Evolutionary conservation across 2,329 filamentous ascomycete species (phyloP).

Genomic region (Trichoderma sp.): DNA sequence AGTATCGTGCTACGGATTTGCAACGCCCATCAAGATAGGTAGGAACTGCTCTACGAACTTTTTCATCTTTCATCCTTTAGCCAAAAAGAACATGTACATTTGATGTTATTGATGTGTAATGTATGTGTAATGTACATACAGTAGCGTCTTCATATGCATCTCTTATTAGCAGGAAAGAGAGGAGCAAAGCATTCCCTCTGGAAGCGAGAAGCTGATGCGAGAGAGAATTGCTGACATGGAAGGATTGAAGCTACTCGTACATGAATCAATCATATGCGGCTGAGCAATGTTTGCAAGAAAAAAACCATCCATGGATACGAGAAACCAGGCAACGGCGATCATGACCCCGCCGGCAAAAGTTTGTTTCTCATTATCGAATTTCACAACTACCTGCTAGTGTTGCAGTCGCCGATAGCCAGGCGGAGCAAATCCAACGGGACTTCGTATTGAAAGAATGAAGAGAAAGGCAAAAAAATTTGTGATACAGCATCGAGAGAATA

Average conservation of each 20-base stretch:
- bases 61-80: background rate
- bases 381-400: background rate
- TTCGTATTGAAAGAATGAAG: background rate
- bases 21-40: background rate
- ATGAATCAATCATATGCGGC: background rate
- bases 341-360: background rate
- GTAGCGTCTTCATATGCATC: background rate
- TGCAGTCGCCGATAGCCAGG: background rate
- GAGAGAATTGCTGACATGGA: background rate
- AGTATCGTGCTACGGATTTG: background rate
- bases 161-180: background rate
- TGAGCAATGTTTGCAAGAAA: background rate
- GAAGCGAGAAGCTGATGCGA: background rate
- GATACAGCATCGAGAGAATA: background rate
- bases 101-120: background rate
- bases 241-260: background rate
- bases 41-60: background rate
- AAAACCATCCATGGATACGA: background rate
- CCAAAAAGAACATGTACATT: background rate
- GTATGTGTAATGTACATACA: background rate
- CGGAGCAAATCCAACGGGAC: background rate
- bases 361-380: background rate
- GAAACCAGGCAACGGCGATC: background rate
- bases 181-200: background rate
- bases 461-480: background rate